A percentile compares a stretch with the other conserved stretches of the same genome.
Conservation (phyloP, 306 rosid genomes). For the Cucurbita moschata region DNA sequence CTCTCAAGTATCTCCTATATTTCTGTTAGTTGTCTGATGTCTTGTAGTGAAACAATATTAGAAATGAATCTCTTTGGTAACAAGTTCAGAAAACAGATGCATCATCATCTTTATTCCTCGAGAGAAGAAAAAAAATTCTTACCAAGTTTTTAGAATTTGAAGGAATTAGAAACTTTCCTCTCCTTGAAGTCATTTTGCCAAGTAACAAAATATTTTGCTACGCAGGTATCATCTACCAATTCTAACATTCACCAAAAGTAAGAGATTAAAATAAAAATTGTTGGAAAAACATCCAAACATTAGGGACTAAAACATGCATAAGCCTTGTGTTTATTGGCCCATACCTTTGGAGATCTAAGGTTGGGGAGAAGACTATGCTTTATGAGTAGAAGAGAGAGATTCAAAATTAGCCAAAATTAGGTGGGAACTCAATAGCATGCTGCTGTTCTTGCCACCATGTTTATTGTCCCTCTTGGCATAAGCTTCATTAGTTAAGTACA, state of each 20-base stretch:
- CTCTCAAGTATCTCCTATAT: background rate
- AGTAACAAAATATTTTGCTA: background rate
- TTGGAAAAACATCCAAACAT: background rate
- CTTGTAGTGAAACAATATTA: background rate
- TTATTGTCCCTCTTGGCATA: background rate
- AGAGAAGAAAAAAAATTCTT: background rate
- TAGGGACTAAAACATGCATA: background rate
- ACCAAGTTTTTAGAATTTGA: background rate
- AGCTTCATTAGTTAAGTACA: background rate
- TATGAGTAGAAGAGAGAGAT: background rate
- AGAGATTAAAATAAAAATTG: background rate
- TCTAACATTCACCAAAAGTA: background rate
- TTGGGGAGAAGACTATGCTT: background rate
- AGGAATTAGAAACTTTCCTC: background rate
- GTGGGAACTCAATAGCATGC: background rate
- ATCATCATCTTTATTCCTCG: background rate
- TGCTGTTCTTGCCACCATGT: background rate
- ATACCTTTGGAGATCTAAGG: background rate
- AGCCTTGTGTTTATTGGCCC: background rate
- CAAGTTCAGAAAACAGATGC: background rate
- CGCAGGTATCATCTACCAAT: background rate
- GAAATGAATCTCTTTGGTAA: background rate
- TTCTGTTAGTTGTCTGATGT: background rate
- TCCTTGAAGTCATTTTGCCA: background rate
- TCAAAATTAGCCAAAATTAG: background rate